Conservation (phyloP, 108 stramenopile genomes). For the Cyclotella sp. region DNA sequence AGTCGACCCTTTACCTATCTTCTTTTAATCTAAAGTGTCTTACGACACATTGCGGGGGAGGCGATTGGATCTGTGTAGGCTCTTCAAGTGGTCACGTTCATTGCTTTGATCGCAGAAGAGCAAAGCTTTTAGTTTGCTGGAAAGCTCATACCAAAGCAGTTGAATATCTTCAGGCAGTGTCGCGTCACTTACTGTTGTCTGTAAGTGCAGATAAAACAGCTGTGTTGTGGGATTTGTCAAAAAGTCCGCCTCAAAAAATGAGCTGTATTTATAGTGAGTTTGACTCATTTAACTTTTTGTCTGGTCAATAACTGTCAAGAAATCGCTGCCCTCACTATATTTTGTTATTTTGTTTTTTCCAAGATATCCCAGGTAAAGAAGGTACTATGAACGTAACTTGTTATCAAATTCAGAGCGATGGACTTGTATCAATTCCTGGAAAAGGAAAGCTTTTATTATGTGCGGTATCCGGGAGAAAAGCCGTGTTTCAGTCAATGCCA, state of each 20-base stretch:
- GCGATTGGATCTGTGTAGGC: slow-evolving; percentile 35
- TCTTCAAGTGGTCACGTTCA: slow-evolving; percentile 39
- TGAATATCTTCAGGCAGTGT: slow-evolving; percentile 30
- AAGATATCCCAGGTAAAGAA: slow-evolving; percentile 41
- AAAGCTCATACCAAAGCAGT: slow-evolving; percentile 36
- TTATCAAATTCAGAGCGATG: slow-evolving; percentile 25
- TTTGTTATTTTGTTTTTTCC: neutral
- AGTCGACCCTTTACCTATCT: neutral
- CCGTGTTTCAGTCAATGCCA: slow-evolving; percentile 33
- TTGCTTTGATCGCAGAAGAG: slow-evolving; percentile 26
- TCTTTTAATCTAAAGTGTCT: slow-evolving; percentile 42
- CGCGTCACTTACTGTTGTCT: slow-evolving; percentile 26
- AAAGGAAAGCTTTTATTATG: slow-evolving; percentile 31
- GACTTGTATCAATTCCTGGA: slow-evolving; percentile 40
- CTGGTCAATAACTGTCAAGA: too few relatives aligned
- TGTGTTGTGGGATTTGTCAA: slow-evolving; percentile 34
- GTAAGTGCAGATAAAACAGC: slow-evolving; percentile 36
- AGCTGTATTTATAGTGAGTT: slow-evolving; percentile 30
- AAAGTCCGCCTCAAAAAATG: slow-evolving; percentile 31
- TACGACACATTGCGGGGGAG: slow-evolving; percentile 28
- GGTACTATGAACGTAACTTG: slow-evolving; percentile 31
- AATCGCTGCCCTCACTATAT: neutral
- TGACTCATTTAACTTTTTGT: neutral
- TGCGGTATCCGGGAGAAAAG: slow-evolving; percentile 28
- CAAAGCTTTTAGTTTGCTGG: slow-evolving; percentile 36